Conservation (phyloP, 352 stramenopile genomes). For the Thalassiosira exigua region DNA sequence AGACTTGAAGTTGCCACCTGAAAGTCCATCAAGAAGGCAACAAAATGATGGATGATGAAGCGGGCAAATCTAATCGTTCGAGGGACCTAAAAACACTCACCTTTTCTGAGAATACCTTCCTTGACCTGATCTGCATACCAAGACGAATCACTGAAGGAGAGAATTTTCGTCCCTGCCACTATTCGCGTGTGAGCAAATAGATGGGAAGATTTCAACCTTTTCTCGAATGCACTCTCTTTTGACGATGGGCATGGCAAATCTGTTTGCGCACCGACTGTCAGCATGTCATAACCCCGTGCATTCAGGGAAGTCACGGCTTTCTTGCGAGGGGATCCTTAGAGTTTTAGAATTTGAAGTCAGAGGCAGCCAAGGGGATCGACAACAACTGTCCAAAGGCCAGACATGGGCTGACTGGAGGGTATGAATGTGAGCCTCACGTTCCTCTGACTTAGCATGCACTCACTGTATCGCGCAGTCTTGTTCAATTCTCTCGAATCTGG, state of each 20-base stretch:
- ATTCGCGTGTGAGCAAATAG: conserved; percentile 56
- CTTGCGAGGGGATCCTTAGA: neutral
- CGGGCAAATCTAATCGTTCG: too few species aligned
- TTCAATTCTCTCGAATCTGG: neutral
- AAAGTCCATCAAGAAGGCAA: too few species aligned
- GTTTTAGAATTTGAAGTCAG: too few species aligned
- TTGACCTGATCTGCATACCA: conserved; percentile 55
- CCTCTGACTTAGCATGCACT: too few species aligned
- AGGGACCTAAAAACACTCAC: too few species aligned
- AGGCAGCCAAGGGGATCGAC: too few species aligned
- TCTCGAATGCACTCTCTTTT: neutral
- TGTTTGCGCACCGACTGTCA: neutral
- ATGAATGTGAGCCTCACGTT: too few species aligned
- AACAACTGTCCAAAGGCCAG: too few species aligned
- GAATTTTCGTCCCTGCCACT: conserved; percentile 58
- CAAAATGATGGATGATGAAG: too few species aligned
- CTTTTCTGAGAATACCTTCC: conserved; percentile 51
- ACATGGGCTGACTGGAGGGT: too few species aligned
- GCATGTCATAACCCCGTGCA: neutral
- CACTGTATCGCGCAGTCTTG: neutral
- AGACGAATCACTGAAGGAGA: conserved; percentile 65
- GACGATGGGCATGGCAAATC: neutral
- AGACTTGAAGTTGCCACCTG: conserved; percentile 51
- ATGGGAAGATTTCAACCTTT: neutral
- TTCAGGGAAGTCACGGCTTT: neutral